Conservation (phyloP, 208 protist genomes). For the Leishmania tropica region DNA sequence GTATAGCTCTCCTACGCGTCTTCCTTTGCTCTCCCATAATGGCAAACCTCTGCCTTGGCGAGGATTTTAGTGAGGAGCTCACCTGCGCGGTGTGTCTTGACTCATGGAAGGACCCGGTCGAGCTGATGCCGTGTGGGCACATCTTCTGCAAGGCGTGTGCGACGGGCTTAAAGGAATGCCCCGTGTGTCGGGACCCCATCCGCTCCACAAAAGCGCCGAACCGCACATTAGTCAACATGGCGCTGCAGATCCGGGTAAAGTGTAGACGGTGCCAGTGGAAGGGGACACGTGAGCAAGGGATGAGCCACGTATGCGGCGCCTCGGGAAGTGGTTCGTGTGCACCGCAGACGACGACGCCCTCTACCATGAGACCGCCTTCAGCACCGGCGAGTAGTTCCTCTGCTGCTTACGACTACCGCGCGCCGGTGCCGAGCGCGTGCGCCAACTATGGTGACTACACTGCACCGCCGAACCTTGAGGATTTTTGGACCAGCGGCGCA, state of each 20-base stretch:
- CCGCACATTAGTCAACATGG: conserved; percentile 74
- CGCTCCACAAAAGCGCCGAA: conserved; percentile 41
- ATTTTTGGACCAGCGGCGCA: background rate
- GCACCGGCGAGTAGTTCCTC: background rate
- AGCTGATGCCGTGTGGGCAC: conserved; percentile 46
- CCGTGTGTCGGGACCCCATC: conserved; percentile 59
- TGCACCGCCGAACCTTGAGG: background rate
- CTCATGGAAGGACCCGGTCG: conserved; percentile 67
- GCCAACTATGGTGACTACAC: background rate
- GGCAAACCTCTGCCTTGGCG: conserved; percentile 31
- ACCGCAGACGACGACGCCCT: background rate
- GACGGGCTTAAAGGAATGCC: conserved; percentile 41
- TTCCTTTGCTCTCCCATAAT: background rate
- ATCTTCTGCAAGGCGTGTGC: conserved; percentile 72
- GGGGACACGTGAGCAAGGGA: conserved; percentile 55
- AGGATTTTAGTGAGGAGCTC: conserved; percentile 72
- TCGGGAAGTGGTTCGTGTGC: conserved; percentile 66
- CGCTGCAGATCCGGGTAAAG: conserved; percentile 52
- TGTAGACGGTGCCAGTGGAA: conserved; percentile 67
- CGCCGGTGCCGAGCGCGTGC: background rate
- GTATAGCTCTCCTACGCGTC: background rate
- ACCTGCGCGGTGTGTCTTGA: conserved; percentile 75
- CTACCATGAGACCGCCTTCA: background rate
- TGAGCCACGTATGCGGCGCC: conserved; percentile 17
- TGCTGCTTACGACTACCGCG: background rate